Evolutionary conservation across 2,329 filamentous ascomycete species (phyloP).

Genomic region (Alternaria sp.): DNA sequence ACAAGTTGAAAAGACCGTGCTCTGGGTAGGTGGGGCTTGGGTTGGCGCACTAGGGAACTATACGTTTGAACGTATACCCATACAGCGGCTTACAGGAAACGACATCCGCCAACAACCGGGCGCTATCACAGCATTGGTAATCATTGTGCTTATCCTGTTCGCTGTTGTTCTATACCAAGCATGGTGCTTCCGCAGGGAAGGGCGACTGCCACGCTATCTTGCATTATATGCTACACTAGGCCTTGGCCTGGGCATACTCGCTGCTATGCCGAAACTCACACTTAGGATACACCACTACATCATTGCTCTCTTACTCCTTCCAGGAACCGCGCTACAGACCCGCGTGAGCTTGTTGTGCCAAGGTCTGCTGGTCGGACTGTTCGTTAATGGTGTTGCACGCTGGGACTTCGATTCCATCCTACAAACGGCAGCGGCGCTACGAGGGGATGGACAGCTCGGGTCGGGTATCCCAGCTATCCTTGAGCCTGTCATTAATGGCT

Average conservation of each 20-base stretch:
- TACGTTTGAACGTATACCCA: slow-evolving; percentile 47
- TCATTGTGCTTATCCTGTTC: slow-evolving; percentile 43
- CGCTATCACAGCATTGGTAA: slow-evolving; percentile 45
- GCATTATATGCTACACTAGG: slow-evolving; percentile 79
- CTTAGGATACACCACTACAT: slow-evolving; percentile 94
- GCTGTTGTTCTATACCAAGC: slow-evolving; percentile 42
- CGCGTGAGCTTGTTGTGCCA: slow-evolving; percentile 87
- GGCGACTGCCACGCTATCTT: slow-evolving; percentile 73
- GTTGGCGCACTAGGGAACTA: slow-evolving; percentile 45
- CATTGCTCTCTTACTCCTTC: slow-evolving; percentile 84
- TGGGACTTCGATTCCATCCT: slow-evolving; percentile 93
- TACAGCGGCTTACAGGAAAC: slow-evolving; percentile 47
- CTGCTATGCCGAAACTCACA: slow-evolving; percentile 78
- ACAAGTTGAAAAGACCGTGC: slow-evolving; percentile 48
- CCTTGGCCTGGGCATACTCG: slow-evolving; percentile 78
- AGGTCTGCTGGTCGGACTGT: slow-evolving; percentile 86
- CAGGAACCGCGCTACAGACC: slow-evolving; percentile 88
- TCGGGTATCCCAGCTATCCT: slow-evolving; percentile 63
- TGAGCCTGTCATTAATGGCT: slow-evolving; percentile 49
- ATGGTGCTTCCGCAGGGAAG: slow-evolving; percentile 45
- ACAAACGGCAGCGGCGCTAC: slow-evolving; percentile 77
- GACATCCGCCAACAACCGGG: slow-evolving; percentile 50
- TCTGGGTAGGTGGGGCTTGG: slow-evolving; percentile 50
- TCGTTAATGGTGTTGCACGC: slow-evolving; percentile 89
- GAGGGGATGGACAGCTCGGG: slow-evolving; percentile 61